phyloP scores from a whole-genome alignment of 345 rosid species.

The Euclidium syriacum region DNA sequence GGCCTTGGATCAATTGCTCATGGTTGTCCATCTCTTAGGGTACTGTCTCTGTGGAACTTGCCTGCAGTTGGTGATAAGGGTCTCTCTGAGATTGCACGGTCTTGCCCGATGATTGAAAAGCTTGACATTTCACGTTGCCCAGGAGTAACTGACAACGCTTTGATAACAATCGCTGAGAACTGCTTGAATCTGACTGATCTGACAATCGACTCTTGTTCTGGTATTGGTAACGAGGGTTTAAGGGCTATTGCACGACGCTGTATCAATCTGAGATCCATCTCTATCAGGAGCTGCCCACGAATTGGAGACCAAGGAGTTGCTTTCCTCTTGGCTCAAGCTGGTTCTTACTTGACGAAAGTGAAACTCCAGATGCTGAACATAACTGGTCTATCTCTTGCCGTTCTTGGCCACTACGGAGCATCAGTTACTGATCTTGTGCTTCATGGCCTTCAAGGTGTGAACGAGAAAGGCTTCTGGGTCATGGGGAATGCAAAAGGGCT shows the following conservation, averaged over 20 bases:
- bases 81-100: constrained; percentile 60
- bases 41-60: constrained; percentile 77
- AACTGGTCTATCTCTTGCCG: constrained; percentile 70
- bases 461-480: constrained; percentile 93
- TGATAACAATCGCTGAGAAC: constrained; percentile 53
- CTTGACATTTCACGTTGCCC: constrained; percentile 74
- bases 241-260: constrained; percentile 67
- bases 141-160: constrained; percentile 53
- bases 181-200: constrained; percentile 74
- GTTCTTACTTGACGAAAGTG: constrained; percentile 49
- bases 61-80: constrained; percentile 66
- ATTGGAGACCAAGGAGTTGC: constrained; percentile 93
- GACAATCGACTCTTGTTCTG: constrained; percentile 63
- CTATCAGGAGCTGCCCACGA: constrained; percentile 64
- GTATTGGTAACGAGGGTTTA: constrained; percentile 71
- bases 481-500: constrained; percentile 85
- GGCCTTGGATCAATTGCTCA: constrained; percentile 71
- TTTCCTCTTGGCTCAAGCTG: constrained; percentile 53
- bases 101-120: constrained; percentile 71
- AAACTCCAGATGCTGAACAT: constrained; percentile 78
- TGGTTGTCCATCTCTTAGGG: constrained; percentile 81
- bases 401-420: constrained; percentile 81
- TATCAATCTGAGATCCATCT: constrained; percentile 58
- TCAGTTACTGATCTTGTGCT: constrained; percentile 66
- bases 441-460: constrained; percentile 58